These are phyloP conservation scores for Geosmithia morbida DNA, from an alignment of 2,329 filamentous ascomycete species.

Conservation along the genomic window DNA sequence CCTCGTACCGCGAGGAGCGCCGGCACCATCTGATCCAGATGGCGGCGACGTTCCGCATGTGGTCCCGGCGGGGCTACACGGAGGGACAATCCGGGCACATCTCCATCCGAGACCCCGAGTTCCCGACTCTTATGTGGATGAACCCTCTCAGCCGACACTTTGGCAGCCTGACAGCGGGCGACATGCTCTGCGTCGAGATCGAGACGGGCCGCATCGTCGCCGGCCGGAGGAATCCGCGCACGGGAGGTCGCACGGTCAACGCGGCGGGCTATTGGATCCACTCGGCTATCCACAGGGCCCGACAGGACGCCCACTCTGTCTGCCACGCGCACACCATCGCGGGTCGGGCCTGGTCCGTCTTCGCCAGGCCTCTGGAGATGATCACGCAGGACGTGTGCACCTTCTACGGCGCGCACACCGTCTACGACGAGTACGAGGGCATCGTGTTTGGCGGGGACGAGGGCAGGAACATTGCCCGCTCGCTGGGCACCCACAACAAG, in stretches of 20 bases:
- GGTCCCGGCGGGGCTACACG: slow-evolving; percentile 48
- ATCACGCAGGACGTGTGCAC: slow-evolving; percentile 50
- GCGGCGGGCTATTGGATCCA: slow-evolving; percentile 55
- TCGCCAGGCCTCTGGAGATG: slow-evolving; percentile 51
- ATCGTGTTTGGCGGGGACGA: slow-evolving; percentile 45
- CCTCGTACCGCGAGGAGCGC: not conserved
- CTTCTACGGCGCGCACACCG: slow-evolving; percentile 48
- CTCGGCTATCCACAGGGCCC: slow-evolving; percentile 45
- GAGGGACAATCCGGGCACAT: slow-evolving; percentile 60
- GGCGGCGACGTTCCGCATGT: slow-evolving; percentile 53
- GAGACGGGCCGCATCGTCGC: slow-evolving; percentile 48
- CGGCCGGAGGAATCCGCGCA: slow-evolving; percentile 17
- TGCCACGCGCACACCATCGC: slow-evolving; percentile 52
- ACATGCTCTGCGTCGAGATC: slow-evolving; percentile 52
- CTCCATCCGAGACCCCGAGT: slow-evolving; percentile 47
- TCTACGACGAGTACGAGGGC: slow-evolving; percentile 43
- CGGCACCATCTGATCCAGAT: slow-evolving; percentile 37
- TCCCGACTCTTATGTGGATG: slow-evolving; percentile 46
- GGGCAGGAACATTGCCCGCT: slow-evolving; percentile 44
- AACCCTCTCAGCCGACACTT: slow-evolving; percentile 54
- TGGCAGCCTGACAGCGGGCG: slow-evolving; percentile 47
- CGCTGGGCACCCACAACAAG: slow-evolving; percentile 40
- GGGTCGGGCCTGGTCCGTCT: slow-evolving; percentile 53
- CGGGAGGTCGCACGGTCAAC: slow-evolving; percentile 41
- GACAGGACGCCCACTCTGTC: slow-evolving; percentile 49